Evolutionary conservation across 768 basidiomycete genomes (phyloP), one percentile per base, ranked within the genome.

Genomic region (Tulasnella sp.): DNA sequence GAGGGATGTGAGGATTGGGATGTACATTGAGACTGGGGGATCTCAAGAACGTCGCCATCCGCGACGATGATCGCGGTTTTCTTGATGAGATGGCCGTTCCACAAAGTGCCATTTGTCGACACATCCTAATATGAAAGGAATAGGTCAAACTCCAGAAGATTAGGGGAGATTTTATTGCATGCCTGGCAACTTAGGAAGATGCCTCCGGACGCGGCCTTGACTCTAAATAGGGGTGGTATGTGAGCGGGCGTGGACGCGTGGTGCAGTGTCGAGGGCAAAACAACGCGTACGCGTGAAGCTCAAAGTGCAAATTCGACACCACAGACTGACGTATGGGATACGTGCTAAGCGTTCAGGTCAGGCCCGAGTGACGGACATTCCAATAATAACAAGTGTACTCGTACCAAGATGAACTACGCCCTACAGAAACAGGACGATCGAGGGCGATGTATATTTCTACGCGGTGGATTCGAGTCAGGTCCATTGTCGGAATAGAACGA

Each of bases 61-160:
- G 69, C 42, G 34, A 76, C 40, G 49, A 76, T 76, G 52, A 76
- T 70, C 29, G 75, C 38, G 25, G 69, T 76, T n/a, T 76, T 76
- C 31, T 45, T 71, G 25, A 76, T 45, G 39, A 71, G 37, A 40
- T 76, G 67, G 49, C 49, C 39, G 42, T 76, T 76, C 75, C 75
- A 76, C 6, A 76, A 9, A 1, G 42, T 70, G 68, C 75, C 75
- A 71, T 76, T 76, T 37, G 71, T 72, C 17, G 75, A 76, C 2
- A 76, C 29, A 37, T 76, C 75, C 70, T 75, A 25, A 49, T 19
- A 72, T 15, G 15, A 72, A 72, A 64, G 15, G 45, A 22, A 49
- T 49, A 67, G 11, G 31, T 22, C 7, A 25, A 67, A 67, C 2
- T 3, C 3, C 19, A 25, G 29, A 11, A 34, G 36, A 4, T 36